Evolutionary conservation across 2,329 filamentous ascomycete species (phyloP).

Genomic region (Cercospora janseana): DNA sequence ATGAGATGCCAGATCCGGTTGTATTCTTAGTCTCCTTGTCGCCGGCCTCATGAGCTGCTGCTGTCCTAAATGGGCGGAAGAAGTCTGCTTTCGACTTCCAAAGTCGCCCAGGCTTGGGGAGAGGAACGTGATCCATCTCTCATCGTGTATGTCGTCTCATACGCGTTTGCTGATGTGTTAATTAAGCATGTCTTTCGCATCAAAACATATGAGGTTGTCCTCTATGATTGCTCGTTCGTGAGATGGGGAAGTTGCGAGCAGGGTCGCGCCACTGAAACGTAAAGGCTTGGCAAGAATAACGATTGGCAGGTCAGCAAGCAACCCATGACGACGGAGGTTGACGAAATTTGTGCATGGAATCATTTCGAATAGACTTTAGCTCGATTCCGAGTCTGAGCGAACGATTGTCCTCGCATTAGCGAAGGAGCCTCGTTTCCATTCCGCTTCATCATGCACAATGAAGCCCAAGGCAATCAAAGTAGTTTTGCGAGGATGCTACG

Average conservation of each 20-base stretch:
- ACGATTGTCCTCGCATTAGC: no score
- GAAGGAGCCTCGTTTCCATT: no score
- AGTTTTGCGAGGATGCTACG: no score
- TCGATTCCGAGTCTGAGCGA: no score
- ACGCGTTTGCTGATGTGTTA: background rate
- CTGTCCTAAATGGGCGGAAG: constrained; percentile 34
- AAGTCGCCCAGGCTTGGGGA: constrained; percentile 29
- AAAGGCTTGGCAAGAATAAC: constrained; percentile 3
- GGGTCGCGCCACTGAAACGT: constrained; percentile 2
- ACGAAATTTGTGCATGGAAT: no score
- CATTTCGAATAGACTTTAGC: no score
- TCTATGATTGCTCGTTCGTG: constrained; percentile 3
- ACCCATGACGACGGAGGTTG: no score
- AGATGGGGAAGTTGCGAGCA: constrained; percentile 4
- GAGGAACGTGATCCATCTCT: constrained; percentile 33
- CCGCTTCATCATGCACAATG: no score
- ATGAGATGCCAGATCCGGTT: constrained; percentile 21
- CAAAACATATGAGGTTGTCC: background rate
- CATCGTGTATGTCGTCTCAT: background rate
- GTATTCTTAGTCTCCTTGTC: constrained; percentile 22
- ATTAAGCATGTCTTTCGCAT: background rate
- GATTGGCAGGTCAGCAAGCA: no score
- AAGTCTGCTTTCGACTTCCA: constrained; percentile 39
- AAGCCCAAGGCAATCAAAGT: no score
- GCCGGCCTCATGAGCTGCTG: constrained; percentile 23